Conservation (phyloP, 768 basidiomycete genomes). For the Boletus huronensis region DNA sequence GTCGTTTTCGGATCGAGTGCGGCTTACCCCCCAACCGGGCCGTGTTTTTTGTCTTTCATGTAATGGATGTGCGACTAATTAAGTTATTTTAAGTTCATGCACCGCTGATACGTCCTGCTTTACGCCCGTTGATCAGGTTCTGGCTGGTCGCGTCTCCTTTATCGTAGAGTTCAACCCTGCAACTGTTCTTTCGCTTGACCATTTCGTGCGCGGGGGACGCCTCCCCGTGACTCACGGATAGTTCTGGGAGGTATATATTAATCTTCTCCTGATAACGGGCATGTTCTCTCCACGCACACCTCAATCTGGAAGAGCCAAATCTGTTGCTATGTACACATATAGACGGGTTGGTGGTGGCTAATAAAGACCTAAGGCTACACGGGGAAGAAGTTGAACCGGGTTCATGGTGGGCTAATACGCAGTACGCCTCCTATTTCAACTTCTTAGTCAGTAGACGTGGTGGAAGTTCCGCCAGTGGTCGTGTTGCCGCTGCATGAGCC, state of each 20-base stretch:
- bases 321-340: constrained; percentile 1
- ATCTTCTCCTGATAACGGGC: not conserved
- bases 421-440: not conserved
- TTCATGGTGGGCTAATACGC: too few relatives aligned
- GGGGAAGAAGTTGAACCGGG: not conserved
- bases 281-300: not conserved
- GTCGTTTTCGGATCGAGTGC: not conserved
- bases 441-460: too few relatives aligned
- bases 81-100: not conserved
- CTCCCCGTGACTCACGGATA: not conserved
- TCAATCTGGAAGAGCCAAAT: not conserved
- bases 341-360: not conserved
- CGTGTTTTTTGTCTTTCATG: constrained; percentile 1
- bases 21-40: not conserved
- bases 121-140: not conserved
- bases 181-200: not conserved
- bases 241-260: not conserved
- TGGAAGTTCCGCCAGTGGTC: not conserved
- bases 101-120: too few relatives aligned
- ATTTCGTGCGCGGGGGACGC: not conserved
- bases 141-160: not conserved
- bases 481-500: not conserved
- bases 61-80: not conserved
- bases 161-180: not conserved
- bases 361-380: constrained; percentile 9